Base-by-base conservation (phyloP, 176 grass and related monocot genomes). In the Melocanna baccifera region DNA sequence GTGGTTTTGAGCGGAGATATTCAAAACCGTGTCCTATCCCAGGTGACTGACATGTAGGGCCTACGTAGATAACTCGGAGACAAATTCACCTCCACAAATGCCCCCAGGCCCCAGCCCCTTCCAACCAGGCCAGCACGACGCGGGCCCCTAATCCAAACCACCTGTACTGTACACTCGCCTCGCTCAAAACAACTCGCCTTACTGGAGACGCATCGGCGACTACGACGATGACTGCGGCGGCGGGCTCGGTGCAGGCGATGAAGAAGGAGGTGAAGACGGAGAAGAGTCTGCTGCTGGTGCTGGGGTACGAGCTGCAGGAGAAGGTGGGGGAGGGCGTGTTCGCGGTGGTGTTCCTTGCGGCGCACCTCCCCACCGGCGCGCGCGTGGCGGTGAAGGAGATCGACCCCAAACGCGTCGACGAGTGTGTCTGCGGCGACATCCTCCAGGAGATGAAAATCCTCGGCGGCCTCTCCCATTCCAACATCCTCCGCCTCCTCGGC, bases 331-430 rank as follows among this genome's bases (percentile, higher is more conserved):
- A 67, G 71, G 90, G 93, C 22, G 82, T 88, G 20, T 95, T 86
- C 69, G 88, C 93, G 7, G 53, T 84, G 86, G 93, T 95, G 56
- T 90, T 78, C 90, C 79, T 50, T 34, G 90, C 88, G 22, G 75
- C 8, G 78, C 88, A 94, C 84, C 65, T 62, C 56, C 57, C 47
- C 56, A 79, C 77, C 36, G 88, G 93, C 57, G 85, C 66, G 50
- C 82, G 39, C 64, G 90, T 86, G 26, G 93, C 93, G 26, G 88
- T 95, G 28, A 95, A 95, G 88, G 93, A 83, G 83, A 92, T 95
- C 85, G 90, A 90, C 61, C 84, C 77, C 75, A 55, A 51, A 11
- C 69, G 78, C 28, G 59, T 92, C 34, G 83, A 88, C 41, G 74
- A 78, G 69, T 75, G 66, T 75, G 83, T 86, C 42, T 79, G 88